Conservation (phyloP, 768 basidiomycete genomes). For the Russula sp. region DNA sequence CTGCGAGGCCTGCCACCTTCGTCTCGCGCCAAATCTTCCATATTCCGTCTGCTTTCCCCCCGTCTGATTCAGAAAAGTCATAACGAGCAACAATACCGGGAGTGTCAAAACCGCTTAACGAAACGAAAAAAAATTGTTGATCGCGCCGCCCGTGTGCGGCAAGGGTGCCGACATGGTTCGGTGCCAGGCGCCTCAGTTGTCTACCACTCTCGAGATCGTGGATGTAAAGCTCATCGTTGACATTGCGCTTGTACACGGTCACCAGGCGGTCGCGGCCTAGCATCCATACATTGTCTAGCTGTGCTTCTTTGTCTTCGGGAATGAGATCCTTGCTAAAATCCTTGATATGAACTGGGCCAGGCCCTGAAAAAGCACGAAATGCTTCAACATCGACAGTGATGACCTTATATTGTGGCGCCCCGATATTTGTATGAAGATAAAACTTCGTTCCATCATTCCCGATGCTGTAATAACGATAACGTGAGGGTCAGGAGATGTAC, state of each 20-base stretch:
- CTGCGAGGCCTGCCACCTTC: constrained; percentile 53
- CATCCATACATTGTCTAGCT: constrained; percentile 48
- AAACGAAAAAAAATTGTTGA: constrained; percentile 61
- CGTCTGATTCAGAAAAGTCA: constrained; percentile 44
- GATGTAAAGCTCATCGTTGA: constrained; percentile 77
- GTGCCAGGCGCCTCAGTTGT: constrained; percentile 53
- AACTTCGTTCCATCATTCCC: constrained; percentile 61
- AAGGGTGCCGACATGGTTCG: constrained; percentile 66
- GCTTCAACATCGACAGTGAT: constrained; percentile 61
- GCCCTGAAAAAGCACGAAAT: constrained; percentile 20
- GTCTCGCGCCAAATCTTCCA: constrained; percentile 61
- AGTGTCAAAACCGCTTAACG: constrained; percentile 64
- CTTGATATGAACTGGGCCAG: constrained; percentile 33
- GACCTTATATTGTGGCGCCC: constrained; percentile 65
- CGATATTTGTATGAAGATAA: constrained; percentile 62
- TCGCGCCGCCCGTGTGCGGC: constrained; percentile 50
- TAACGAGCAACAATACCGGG: constrained; percentile 66
- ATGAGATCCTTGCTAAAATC: constrained; percentile 58
- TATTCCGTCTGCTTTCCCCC: constrained; percentile 42
- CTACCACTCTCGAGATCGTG: constrained; percentile 53
- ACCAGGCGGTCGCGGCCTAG: constrained; percentile 57
- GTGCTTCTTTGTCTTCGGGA: constrained; percentile 62
- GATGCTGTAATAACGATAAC: constrained; percentile 43
- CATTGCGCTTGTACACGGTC: constrained; percentile 69
- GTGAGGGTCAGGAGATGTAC: not conserved